Evolutionary conservation across 2,329 filamentous ascomycete species (phyloP), one percentile per base, ranked within the genome.

Genomic region (Ophiostoma fasciatum): DNA sequence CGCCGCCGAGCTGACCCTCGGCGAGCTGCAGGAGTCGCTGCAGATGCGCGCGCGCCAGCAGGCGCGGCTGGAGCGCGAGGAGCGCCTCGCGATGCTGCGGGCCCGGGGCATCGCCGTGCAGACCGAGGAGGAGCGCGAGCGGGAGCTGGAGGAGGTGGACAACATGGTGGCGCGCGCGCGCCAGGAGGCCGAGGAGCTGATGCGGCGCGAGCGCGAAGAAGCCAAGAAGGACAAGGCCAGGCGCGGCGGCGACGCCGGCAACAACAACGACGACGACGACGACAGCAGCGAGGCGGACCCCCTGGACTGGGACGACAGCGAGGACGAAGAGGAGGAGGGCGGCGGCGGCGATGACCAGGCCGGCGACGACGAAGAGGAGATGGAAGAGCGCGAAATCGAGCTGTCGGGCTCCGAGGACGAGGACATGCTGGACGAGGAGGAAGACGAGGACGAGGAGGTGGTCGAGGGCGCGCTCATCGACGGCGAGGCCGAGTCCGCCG

Each of bases 111-210:
- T 94, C 19, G 62, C 79, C 18, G 65, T 96, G 14, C 79, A 87
- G 53, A 94, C 82, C 1, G 74, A 78, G 3, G 88, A 94, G 55
- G 87, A 98, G 54, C 74, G 82, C 15, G 81, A 87, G 50, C 72
- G 74, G 23, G 80, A 93, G 52, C 74, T 84, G 54, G 75, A 81
- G 39, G 75, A 87, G 40, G 74, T 94, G 11, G 90, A 96, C 47
- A 80, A 94, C 49, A 70, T 96, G 41, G 72, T 96, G 19, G 79
- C 88, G 32, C 85, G 78, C 48, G 88, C 87, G 15, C 70, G 85
- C 39, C 67, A 75, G 42, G 83, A 96, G 51, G 87, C 78, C 2
- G 71, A 81, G 30, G 76, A 80, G 46, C 76, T 96, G 33, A 79
- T 78, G 56, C 74, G 79, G 48, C 65, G 74, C 33, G 90, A 98